These are phyloP conservation scores for Pseudocercospora pini-densiflorae DNA, from an alignment of 2,329 filamentous ascomycete species.

Conservation along the genomic window DNA sequence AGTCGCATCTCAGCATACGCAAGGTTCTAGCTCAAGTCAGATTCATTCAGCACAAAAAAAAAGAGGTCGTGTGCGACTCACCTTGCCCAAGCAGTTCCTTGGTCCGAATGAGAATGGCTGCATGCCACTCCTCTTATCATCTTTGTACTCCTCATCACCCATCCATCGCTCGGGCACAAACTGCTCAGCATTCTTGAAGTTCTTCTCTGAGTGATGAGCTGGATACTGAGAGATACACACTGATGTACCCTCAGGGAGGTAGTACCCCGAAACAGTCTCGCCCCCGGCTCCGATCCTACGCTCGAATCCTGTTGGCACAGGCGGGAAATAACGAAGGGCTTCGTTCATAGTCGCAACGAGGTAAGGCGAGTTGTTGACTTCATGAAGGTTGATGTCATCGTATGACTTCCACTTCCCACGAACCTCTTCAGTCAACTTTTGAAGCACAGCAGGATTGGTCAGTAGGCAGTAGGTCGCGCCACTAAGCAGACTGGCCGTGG, in stretches of 20 bases:
- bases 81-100: conserved; percentile 34
- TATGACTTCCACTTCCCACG: conserved; percentile 43
- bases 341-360: conserved; percentile 52
- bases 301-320: conserved; percentile 47
- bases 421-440: conserved; percentile 49
- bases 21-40: conserved; percentile 32
- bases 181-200: conserved; percentile 33
- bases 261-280: conserved; percentile 34
- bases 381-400: conserved; percentile 34
- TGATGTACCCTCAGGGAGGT: conserved; percentile 36
- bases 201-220: conserved; percentile 28
- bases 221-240: conserved; percentile 33
- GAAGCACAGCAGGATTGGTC: conserved; percentile 43
- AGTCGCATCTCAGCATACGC: conserved; percentile 45
- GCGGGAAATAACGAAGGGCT: conserved; percentile 50
- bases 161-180: conserved; percentile 42
- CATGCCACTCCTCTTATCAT: conserved; percentile 34
- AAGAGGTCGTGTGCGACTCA: neutral
- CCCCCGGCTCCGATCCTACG: conserved; percentile 34
- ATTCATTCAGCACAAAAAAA: neutral
- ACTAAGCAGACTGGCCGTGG: conserved; percentile 54
- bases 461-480: conserved; percentile 49
- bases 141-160: conserved; percentile 29
- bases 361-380: conserved; percentile 37
- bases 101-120: conserved; percentile 42